Evolutionary conservation across 2,329 filamentous ascomycete species (phyloP), one percentile per base, ranked within the genome.

Genomic region (Seiridium cupressi): DNA sequence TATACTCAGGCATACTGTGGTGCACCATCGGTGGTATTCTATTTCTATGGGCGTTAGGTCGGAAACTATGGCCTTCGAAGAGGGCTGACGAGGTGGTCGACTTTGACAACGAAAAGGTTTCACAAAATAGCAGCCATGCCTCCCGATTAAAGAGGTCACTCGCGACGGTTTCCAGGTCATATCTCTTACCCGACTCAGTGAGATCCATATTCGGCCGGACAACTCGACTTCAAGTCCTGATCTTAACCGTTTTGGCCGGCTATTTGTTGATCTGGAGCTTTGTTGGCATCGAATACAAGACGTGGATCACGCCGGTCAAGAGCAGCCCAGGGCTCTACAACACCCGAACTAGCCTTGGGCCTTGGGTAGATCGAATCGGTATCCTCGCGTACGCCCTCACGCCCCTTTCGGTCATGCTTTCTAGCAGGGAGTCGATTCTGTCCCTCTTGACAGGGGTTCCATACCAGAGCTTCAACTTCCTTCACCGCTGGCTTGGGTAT

Each of bases 381-480:
- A 81, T 88, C 2, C 72, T 93, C 0, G 89, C 90, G 1, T 93
- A 90, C 66, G 90, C 89, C 0, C 79, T 93, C 8, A 92, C 89
- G 0, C 90, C 90, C 0, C 78, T 93, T 0, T 87, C 87, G 0
- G 75, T 93, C 36, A 73, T 90, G 53, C 79, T 93, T 10, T 81
- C 84, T n/a, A 87, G 80, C 60, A 82, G 90, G 46, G 90, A 93
- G 70, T 90, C 87, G 0, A 76, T 92, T 2, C 80, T 93, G 3
- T 89, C 86, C 0, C 70, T 90, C 11, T 72, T 91, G 54, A 93
- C 89, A 0, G 90, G 90, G 1, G 79, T 93, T 0, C 89, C 90
- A 0, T 91, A 92, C 68, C 89, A 92, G 65, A 85, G 84, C 67
- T 92, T 93, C 80, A 88, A 90, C 73, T 93, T 93, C 69, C 76